These are phyloP conservation scores for Ascochyta pisi DNA, from an alignment of 2,329 filamentous ascomycete species.

Conservation along the genomic window DNA sequence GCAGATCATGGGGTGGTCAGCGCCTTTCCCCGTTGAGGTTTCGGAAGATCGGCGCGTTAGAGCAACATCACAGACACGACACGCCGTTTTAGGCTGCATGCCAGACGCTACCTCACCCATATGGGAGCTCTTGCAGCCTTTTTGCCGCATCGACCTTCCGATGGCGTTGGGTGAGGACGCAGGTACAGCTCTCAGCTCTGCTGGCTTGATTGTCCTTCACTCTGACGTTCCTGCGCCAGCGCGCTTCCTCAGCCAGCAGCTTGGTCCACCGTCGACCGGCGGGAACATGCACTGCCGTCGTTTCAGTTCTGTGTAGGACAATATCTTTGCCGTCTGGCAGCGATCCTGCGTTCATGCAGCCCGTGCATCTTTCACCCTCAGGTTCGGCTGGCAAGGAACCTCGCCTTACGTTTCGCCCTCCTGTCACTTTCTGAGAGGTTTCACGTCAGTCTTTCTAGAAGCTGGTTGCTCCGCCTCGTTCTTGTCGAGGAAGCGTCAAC, in stretches of 20 bases:
- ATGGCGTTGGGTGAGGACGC: constrained; percentile 8
- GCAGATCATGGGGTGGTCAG: constrained; percentile 2
- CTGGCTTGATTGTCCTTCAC: constrained; percentile 7
- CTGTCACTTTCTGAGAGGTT: constrained; percentile 38
- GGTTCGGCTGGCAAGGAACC: constrained; percentile 24
- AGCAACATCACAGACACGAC: constrained; percentile 15
- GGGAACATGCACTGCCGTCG: constrained; percentile 23
- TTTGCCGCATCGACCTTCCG: constrained; percentile 6
- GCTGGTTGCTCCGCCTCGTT: constrained; percentile 20
- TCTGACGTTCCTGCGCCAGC: not conserved
- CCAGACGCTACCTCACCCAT: constrained; percentile 14
- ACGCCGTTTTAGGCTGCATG: constrained; percentile 15
- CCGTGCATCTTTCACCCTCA: constrained; percentile 30
- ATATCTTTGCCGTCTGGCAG: constrained; percentile 17
- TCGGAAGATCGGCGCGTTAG: constrained; percentile 13
- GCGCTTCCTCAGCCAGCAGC: constrained; percentile 13
- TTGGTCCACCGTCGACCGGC: constrained; percentile 12
- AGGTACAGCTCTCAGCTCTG: constrained; percentile 17
- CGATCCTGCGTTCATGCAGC: constrained; percentile 37
- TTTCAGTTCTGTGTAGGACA: constrained; percentile 31
- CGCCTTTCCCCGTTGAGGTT: constrained; percentile 6
- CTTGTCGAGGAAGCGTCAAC: constrained; percentile 27
- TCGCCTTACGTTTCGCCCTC: constrained; percentile 25
- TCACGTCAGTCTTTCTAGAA: constrained; percentile 44
- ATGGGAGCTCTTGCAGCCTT: constrained; percentile 13